phyloP scores from a whole-genome alignment of 345 rosid species.

The Firmiana major region DNA sequence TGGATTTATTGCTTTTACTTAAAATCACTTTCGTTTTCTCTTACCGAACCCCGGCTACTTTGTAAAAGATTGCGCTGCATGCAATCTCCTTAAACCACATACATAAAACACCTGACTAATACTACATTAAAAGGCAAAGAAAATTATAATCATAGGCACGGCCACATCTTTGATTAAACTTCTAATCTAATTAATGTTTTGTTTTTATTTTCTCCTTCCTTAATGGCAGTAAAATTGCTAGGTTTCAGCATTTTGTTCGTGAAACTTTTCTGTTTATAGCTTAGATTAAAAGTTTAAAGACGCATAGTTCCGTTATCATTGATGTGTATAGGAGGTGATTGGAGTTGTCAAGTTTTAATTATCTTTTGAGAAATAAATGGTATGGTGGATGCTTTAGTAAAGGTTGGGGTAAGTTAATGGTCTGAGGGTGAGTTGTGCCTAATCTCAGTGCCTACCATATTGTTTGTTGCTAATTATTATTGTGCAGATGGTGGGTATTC shows the following conservation, averaged over 20 bases:
- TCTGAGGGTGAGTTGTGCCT: too few relatives aligned
- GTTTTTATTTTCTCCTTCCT: background rate
- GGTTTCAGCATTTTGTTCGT: background rate
- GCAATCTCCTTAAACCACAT: background rate
- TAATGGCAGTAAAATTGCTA: background rate
- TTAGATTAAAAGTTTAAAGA: too few relatives aligned
- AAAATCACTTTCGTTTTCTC: slow-evolving; percentile 32
- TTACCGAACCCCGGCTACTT: slow-evolving; percentile 27
- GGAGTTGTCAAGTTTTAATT: too few relatives aligned
- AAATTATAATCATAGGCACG: background rate
- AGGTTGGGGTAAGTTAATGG: too few relatives aligned
- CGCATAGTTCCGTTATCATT: too few relatives aligned
- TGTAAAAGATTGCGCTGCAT: background rate
- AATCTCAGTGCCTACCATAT: too few relatives aligned
- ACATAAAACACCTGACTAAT: background rate
- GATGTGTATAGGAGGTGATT: too few relatives aligned
- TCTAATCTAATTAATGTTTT: background rate
- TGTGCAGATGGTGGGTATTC: too few relatives aligned
- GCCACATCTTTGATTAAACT: background rate
- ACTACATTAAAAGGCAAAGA: too few relatives aligned
- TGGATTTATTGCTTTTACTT: slow-evolving; percentile 9
- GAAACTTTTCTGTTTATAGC: background rate
- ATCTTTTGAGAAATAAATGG: too few relatives aligned
- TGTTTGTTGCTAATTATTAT: too few relatives aligned
- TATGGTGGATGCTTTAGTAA: too few relatives aligned